These are phyloP conservation scores for Ammopiptanthus mongolicus DNA, from an alignment of 306 rosid genomes.

Conservation along the genomic window DNA sequence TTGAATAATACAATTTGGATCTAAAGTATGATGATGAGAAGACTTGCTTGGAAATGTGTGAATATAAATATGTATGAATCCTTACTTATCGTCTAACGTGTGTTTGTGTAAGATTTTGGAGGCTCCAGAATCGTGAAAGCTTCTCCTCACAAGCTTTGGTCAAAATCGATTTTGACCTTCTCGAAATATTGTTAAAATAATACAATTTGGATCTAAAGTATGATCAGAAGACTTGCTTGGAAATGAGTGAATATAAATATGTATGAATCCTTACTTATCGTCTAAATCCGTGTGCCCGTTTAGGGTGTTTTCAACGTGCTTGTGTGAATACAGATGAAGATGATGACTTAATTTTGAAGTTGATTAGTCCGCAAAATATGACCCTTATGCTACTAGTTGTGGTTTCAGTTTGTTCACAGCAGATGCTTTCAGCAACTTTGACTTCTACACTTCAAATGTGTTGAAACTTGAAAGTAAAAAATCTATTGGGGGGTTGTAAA, in stretches of 20 bases:
- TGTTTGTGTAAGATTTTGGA: background rate
- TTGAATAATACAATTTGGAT: too few species aligned
- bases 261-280: background rate
- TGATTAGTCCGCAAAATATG: conserved; percentile 16
- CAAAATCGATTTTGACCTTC: too few species aligned
- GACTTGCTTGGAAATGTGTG: background rate
- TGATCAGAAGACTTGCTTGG: background rate
- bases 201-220: background rate
- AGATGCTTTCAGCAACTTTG: conserved; percentile 6
- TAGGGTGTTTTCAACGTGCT: background rate
- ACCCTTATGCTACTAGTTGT: background rate
- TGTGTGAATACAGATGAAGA: background rate
- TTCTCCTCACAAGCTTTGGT: too few species aligned
- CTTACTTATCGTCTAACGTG: background rate
- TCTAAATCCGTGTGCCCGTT: background rate
- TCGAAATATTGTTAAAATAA: background rate
- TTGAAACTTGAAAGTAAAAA: conserved; percentile 10
- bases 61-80: background rate
- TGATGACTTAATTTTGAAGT: background rate
- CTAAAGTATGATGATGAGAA: background rate
- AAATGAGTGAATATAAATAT: background rate
- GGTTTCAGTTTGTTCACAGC: background rate
- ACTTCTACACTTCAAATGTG: background rate
- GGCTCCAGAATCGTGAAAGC: too few species aligned
- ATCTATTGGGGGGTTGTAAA: conserved; percentile 6